These are phyloP conservation scores for Glebionis coronaria DNA, from an alignment of 129 eudicot genomes.

Conservation along the genomic window DNA sequence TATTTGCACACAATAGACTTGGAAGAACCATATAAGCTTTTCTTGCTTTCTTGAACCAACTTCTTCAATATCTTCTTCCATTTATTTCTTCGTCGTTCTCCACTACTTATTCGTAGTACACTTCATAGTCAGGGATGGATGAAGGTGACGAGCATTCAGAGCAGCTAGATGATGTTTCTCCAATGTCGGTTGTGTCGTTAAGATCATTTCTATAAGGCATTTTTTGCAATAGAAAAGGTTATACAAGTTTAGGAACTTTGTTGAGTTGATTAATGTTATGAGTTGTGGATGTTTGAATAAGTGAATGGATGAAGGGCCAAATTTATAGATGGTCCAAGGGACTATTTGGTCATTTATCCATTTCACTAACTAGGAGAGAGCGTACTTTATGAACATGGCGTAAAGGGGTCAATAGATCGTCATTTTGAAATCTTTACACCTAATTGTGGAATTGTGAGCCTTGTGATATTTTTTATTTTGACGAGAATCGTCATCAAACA, in stretches of 20 bases:
- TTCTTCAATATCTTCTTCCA: conserved; percentile 53
- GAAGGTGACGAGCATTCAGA: conserved; percentile 23
- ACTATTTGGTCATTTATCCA: neutral
- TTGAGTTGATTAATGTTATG: conserved; percentile 1
- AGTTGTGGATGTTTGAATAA: too few species aligned
- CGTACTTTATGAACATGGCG: too few species aligned
- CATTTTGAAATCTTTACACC: neutral
- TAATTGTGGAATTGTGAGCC: neutral
- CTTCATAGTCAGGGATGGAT: conserved; percentile 48
- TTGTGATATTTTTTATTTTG: neutral
- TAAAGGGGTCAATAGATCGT: neutral
- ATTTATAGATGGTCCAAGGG: conserved; percentile 19
- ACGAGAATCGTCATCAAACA: neutral
- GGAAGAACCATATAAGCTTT: conserved; percentile 35
- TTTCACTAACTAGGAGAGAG: too few species aligned
- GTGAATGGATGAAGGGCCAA: neutral
- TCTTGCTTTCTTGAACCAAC: conserved; percentile 51
- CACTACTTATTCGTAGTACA: conserved; percentile 30
- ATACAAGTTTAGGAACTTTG: neutral
- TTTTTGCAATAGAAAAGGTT: neutral
- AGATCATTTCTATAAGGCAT: neutral
- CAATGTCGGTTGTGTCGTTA: neutral
- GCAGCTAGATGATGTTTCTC: conserved; percentile 13
- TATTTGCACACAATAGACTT: conserved; percentile 44
- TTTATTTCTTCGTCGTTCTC: conserved; percentile 15